Base-by-base conservation (phyloP, 164 flowering plant genomes). In the Euptelea pleiosperma region DNA sequence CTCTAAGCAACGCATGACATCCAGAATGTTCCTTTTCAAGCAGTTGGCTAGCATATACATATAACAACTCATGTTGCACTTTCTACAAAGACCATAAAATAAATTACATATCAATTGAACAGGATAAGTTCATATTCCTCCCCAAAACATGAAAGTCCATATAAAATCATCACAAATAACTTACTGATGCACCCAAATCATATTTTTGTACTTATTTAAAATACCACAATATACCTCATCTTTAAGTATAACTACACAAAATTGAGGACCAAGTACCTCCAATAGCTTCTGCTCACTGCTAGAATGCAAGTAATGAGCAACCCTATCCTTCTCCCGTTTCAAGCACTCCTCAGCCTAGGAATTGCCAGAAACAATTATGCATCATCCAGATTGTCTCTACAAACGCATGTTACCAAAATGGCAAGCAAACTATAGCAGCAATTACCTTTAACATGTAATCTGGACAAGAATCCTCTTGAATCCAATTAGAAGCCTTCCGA, bases 21-120 rank as follows among this genome's bases (percentile, higher is more conserved):
- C 96, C 98, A 65, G 96, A 89, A 46, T 84, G 81, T 74, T 91
- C 98, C 60, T 91, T 89, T 53, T 89, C 93, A 52, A 91, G 85
- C 47, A 91, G 70, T 70, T 82, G 94, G 70, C 41, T 75, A 60
- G 84, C 78, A 80, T 75, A 62, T n/a, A 58, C 64, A 41, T 3
- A 37, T 36, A 71, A 47, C 58, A 71, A 36, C 37, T 66, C 68
- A 28, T 71, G 37, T 66, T 71, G 70, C 42, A 66, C 75, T 71
- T 48, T 66, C 65, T 71, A 39, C 42, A 21, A 22, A 18, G 36
- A 31, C 8, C 31, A 58, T 22, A 36, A 4, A 25, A 12, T 53
- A 11, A 35, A 3, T 34, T 11, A 51, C n/a, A 5, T 29, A 30
- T n/a, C n/a, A 9, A 15, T 18, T 18, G 15, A 7, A 36, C n/a